phyloP scores from a whole-genome alignment of 164 flowering plant genomes.

The Aristolochia californica region DNA sequence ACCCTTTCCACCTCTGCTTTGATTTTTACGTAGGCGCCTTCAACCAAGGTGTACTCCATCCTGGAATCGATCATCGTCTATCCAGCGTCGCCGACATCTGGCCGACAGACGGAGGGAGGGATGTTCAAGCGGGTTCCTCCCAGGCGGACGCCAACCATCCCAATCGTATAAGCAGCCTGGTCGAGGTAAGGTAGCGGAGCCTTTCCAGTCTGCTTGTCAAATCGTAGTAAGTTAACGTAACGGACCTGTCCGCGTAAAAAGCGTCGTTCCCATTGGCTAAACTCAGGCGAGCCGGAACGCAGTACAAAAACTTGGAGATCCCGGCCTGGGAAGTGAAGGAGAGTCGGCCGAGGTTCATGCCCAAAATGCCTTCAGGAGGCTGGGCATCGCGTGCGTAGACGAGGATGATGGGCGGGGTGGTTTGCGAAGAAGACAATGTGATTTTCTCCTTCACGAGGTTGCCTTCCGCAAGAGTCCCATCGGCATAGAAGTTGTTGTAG shows the following conservation, averaged over 20 bases:
- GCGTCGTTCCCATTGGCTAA: constrained; percentile 22
- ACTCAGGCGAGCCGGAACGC: constrained; percentile 30
- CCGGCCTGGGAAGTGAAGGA: constrained; percentile 62
- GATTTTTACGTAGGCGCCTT: constrained; percentile 46
- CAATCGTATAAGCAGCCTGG: constrained; percentile 48
- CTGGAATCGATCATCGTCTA: constrained; percentile 79
- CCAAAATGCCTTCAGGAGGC: constrained; percentile 60
- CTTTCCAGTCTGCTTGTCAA: constrained; percentile 11
- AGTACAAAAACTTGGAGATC: constrained; percentile 53
- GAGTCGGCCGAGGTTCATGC: constrained; percentile 65
- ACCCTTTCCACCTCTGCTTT: constrained; percentile 32
- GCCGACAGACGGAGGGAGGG: constrained; percentile 35
- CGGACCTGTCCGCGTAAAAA: constrained; percentile 26
- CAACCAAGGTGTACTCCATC: constrained; percentile 58
- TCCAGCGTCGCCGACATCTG: constrained; percentile 54
- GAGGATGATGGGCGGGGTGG: constrained; percentile 49
- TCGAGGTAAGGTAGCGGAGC: constrained; percentile 48
- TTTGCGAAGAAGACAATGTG: constrained; percentile 27
- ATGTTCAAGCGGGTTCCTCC: constrained; percentile 36
- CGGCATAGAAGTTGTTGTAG: constrained; percentile 80
- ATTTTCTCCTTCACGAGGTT: constrained; percentile 61
- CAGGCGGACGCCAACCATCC: constrained; percentile 41
- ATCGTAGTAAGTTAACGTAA: constrained; percentile 34
- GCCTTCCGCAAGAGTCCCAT: constrained; percentile 74
- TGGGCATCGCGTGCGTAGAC: constrained; percentile 46